Evolutionary conservation across 106 monocot species (phyloP).

Genomic region (Xerophyta viscosa): DNA sequence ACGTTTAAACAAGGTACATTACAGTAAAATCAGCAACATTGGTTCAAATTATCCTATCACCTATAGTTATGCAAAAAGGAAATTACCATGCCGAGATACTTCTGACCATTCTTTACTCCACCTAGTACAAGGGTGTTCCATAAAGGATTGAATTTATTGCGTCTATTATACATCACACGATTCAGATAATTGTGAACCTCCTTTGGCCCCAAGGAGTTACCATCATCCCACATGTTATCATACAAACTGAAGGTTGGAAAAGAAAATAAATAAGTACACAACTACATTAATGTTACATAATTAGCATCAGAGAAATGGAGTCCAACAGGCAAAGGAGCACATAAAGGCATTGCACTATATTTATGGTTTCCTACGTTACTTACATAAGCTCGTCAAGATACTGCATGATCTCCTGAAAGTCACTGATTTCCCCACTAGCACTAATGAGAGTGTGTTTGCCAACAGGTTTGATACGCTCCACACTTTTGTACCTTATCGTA

Average conservation of each 20-base stretch:
- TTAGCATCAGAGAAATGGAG: too few relatives aligned
- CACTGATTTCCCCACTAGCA: slow-evolving; percentile 50
- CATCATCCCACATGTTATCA: slow-evolving; percentile 53
- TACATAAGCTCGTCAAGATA: slow-evolving; percentile 42
- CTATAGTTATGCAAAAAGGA: background rate
- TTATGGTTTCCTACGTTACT: background rate
- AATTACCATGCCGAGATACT: slow-evolving; percentile 38
- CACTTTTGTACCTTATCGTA: slow-evolving; percentile 41
- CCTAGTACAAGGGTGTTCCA: slow-evolving; percentile 38
- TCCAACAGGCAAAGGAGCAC: too few relatives aligned
- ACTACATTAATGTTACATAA: too few relatives aligned
- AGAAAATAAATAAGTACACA: too few relatives aligned
- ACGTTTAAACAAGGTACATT: too few relatives aligned
- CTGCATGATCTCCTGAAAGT: slow-evolving; percentile 34
- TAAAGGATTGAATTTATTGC: slow-evolving; percentile 42
- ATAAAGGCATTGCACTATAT: too few relatives aligned
- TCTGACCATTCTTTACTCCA: slow-evolving; percentile 39
- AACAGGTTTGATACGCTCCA: slow-evolving; percentile 33
- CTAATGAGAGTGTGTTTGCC: slow-evolving; percentile 40
- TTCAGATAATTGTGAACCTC: slow-evolving; percentile 41
- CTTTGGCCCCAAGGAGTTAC: slow-evolving; percentile 43
- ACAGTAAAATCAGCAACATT: too few relatives aligned
- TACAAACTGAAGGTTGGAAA: slow-evolving; percentile 24
- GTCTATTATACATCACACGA: slow-evolving; percentile 38
- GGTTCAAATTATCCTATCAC: too few relatives aligned